phyloP scores from a whole-genome alignment of 192 early-diverging fungal species.

The Rhizophagus sp. region DNA sequence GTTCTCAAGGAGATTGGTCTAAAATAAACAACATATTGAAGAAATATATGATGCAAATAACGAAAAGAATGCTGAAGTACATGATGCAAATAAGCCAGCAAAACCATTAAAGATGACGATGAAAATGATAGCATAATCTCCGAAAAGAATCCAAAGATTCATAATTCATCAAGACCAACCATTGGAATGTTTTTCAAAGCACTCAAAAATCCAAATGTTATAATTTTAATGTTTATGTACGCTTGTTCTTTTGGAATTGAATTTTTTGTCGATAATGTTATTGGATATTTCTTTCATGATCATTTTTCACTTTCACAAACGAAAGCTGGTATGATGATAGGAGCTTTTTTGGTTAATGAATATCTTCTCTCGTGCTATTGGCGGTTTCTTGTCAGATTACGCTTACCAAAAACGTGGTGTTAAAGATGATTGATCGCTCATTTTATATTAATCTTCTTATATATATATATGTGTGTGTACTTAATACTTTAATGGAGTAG shows the following conservation, averaged over 20 bases:
- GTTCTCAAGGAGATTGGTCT: constrained; percentile 42
- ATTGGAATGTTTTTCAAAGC: constrained; percentile 11
- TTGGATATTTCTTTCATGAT: constrained; percentile 50
- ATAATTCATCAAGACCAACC: neutral
- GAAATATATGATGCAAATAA: constrained; percentile 29
- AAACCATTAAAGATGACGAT: constrained; percentile 22
- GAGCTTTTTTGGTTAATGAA: constrained; percentile 70
- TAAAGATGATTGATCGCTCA: constrained; percentile 44
- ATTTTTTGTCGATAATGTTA: constrained; percentile 57
- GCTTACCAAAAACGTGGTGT: constrained; percentile 36
- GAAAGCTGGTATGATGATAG: constrained; percentile 54
- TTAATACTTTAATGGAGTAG: constrained; percentile 47
- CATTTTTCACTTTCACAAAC: constrained; percentile 45
- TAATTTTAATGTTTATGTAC: constrained; percentile 58
- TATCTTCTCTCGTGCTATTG: constrained; percentile 60
- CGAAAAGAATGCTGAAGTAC: constrained; percentile 35
- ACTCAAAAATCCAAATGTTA: constrained; percentile 39
- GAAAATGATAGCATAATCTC: constrained; percentile 44
- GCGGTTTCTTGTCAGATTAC: constrained; percentile 58
- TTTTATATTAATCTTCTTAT: constrained; percentile 42
- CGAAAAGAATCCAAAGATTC: neutral
- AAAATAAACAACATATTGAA: neutral
- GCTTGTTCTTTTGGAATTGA: constrained; percentile 68
- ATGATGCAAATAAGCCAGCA: constrained; percentile 35
- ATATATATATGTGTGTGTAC: no score